These are phyloP conservation scores for Priceomyces medius DNA, from an alignment of 805 yeast genomes.

Conservation along the genomic window DNA sequence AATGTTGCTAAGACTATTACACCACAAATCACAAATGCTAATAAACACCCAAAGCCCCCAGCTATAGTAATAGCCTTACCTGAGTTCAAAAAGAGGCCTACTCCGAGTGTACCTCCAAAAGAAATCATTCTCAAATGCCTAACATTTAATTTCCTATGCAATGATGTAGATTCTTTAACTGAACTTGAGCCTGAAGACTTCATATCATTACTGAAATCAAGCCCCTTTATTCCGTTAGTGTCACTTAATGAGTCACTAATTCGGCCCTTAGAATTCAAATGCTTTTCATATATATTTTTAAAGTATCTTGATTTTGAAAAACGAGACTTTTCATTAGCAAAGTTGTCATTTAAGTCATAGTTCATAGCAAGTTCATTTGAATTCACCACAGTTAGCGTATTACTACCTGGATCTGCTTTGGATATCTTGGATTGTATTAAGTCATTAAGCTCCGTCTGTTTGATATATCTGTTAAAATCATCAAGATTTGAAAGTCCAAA, in stretches of 20 bases:
- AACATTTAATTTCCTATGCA: conserved; percentile 60
- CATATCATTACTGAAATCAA: conserved; percentile 4
- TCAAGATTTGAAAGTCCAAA: conserved; percentile 31
- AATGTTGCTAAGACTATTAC: conserved; percentile 65
- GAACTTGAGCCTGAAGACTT: conserved; percentile 6
- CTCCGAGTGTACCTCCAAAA: conserved; percentile 76
- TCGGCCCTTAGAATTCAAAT: not conserved
- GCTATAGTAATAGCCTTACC: conserved; percentile 73
- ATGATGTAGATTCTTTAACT: conserved; percentile 10
- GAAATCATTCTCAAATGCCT: conserved; percentile 78
- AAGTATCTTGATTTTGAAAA: conserved; percentile 2
- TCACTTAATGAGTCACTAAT: not conserved
- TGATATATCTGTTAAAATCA: conserved; percentile 34
- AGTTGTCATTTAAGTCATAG: conserved; percentile 22
- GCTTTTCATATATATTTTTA: conserved; percentile 2
- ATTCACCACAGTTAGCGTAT: conserved; percentile 25
- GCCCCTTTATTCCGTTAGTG: not conserved
- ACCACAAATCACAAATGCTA: conserved; percentile 68
- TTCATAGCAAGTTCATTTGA: conserved; percentile 25
- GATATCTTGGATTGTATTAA: conserved; percentile 21
- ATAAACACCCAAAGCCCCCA: conserved; percentile 73
- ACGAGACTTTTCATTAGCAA: conserved; percentile 7
- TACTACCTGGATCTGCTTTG: conserved; percentile 12
- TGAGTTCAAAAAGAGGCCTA: conserved; percentile 65
- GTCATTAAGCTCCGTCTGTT: conserved; percentile 35